Base-by-base conservation (phyloP, 305 asterid species). In the Solanum hybrid region DNA sequence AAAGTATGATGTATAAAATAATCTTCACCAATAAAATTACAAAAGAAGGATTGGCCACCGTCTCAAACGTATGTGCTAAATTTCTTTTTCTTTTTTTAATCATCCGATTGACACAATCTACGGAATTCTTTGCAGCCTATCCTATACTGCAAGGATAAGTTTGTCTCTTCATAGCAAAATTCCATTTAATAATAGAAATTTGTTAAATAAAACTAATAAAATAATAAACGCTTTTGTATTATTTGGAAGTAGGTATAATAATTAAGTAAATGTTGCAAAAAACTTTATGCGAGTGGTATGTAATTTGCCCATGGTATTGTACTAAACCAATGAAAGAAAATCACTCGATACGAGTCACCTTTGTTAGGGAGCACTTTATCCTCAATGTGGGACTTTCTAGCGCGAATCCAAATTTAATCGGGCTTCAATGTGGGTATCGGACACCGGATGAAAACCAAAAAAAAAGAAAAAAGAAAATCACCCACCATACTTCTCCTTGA, bases 341-440 rank as follows among this genome's bases (percentile, higher is more conserved):
- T 22, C 56, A 35, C 84, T 38, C 5, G 4, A 1, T 10, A 38
- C 1, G 4, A 38, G 45, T 38, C 45, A 38, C 45, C 45, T 38
- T 38, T 38, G 45, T 38, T 38, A 38, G 45, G 5, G 14, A 38
- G 45, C 14, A 1, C 4, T 38, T 38, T 38, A 38, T 0, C 13
- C 14, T 38, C 13, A 10, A 10, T 38, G 45, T 3, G 14, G 4
- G 14, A 38, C 4, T 38, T 38, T 0, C 0, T 14, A 38, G 0
- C 14, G 14, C 14, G 5, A 38, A 38, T 38, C 5, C 5, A 38
- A 38, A 3, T 38, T 38, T 38, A 38, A 0, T 38, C 45, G 0
- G 2, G 0, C 14, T 38, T 0, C 45, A 38, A 38, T 38, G 14
- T 38, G 5, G 5, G 0, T 10, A 38, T 0, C 45, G 45, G 2